Evolutionary conservation across 2,329 filamentous ascomycete species (phyloP).

Genomic region (Thielaviopsis cerberus): DNA sequence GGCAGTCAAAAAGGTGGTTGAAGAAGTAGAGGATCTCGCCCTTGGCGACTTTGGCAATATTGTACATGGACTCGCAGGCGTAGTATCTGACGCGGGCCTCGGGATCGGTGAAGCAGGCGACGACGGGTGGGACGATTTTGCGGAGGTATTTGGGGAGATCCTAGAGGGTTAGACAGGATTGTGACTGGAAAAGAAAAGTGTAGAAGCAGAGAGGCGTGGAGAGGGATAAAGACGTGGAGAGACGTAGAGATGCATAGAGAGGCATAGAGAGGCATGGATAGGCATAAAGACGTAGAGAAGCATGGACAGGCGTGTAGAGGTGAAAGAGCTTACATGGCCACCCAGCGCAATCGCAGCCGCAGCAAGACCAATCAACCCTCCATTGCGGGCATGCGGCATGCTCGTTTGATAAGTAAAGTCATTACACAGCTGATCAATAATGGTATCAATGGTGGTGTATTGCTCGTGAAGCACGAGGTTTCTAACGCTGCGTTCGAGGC

Average conservation of each 20-base stretch:
- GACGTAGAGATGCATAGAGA: background rate
- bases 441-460: slow-evolving; percentile 61
- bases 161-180: slow-evolving; percentile 26
- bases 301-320: background rate
- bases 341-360: slow-evolving; percentile 90
- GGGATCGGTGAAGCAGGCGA: slow-evolving; percentile 95
- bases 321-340: slow-evolving; percentile 43
- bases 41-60: slow-evolving; percentile 97
- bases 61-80: slow-evolving; percentile 99
- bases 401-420: slow-evolving; percentile 96
- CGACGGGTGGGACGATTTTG: slow-evolving; percentile 84
- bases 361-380: slow-evolving; percentile 83
- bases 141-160: slow-evolving; percentile 82
- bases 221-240: slow-evolving; percentile 3
- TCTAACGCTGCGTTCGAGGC: slow-evolving; percentile 77
- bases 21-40: slow-evolving; percentile 94
- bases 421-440: slow-evolving; percentile 90
- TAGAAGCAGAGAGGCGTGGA: background rate
- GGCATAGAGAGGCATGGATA: no score
- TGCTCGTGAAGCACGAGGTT: slow-evolving; percentile 63
- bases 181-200: background rate
- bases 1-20: slow-evolving; percentile 91
- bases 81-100: slow-evolving; percentile 96
- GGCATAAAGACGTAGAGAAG: background rate
- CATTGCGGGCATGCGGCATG: slow-evolving; percentile 89